Percentiles rank a stretch among this genome's conserved stretches.
Conservation (phyloP, 2,329 filamentous ascomycete species). For the Botrytis medusae region DNA sequence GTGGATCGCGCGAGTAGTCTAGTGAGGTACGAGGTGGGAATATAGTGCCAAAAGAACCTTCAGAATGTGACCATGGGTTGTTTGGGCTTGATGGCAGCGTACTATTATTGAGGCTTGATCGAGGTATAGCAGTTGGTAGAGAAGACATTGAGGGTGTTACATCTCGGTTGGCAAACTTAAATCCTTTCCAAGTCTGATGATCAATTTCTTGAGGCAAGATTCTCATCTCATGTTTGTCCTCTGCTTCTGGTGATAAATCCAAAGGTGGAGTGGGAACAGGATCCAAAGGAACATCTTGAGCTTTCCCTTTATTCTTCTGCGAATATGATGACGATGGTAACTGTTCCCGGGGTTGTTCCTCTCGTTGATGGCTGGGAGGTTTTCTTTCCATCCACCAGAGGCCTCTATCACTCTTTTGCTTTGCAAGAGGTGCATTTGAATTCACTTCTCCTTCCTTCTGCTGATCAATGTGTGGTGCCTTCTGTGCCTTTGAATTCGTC, state of each 20-base stretch:
- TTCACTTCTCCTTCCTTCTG: background rate
- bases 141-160: conserved; percentile 22
- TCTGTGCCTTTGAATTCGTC: background rate
- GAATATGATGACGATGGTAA: conserved; percentile 9
- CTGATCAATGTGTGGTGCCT: background rate
- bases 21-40: background rate
- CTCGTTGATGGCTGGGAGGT: conserved; percentile 7
- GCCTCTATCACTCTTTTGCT: conserved; percentile 21
- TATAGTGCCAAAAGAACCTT: conserved; percentile 13
- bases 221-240: conserved; percentile 3
- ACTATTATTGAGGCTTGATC: conserved; percentile 20
- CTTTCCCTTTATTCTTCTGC: conserved; percentile 6
- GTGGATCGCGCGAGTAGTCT: conserved; percentile 1
- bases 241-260: conserved; percentile 1
- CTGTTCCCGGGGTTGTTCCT: background rate
- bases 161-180: conserved; percentile 10
- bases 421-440: background rate
- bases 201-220: conserved; percentile 9
- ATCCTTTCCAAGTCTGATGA: conserved; percentile 6
- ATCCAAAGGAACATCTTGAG: background rate
- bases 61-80: conserved; percentile 14
- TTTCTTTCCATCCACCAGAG: conserved; percentile 22
- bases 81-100: conserved; percentile 10
- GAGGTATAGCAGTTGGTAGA: conserved; percentile 19
- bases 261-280: conserved; percentile 1